Evolutionary conservation across 805 yeast genomes (phyloP).

Genomic region (Jamesozyma spencerorum): DNA sequence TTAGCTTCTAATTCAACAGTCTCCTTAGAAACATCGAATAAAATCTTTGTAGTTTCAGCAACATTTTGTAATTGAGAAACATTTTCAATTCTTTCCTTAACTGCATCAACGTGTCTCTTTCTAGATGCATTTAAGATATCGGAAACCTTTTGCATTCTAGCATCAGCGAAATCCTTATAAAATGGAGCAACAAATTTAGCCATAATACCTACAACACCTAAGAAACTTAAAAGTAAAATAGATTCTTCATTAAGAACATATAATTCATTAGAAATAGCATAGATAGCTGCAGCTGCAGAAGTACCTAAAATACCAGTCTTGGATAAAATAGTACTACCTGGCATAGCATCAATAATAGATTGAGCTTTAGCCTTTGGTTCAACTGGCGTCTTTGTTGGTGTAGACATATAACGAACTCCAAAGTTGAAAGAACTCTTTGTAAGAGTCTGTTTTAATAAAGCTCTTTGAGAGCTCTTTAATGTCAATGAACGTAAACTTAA

Average conservation of each 20-base stretch:
- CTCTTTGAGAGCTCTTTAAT: conserved; percentile 20
- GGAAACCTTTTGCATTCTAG: conserved; percentile 71
- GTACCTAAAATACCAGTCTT: conserved; percentile 96
- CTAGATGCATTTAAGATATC: conserved; percentile 81
- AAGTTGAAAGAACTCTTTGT: conserved; percentile 12
- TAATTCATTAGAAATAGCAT: conserved; percentile 88
- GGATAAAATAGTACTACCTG: conserved; percentile 79
- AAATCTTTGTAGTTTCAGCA: conserved; percentile 79
- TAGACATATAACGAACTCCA: conserved; percentile 54
- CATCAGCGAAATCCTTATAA: conserved; percentile 89
- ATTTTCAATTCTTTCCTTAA: conserved; percentile 79
- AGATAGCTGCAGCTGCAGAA: conserved; percentile 85
- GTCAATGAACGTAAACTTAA: conserved; percentile 28
- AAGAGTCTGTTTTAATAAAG: conserved; percentile 16
- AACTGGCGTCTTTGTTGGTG: conserved; percentile 57
- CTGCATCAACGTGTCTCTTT: conserved; percentile 84
- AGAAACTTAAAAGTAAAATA: conserved; percentile 70
- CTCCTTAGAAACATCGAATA: conserved; percentile 91
- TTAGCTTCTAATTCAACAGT: conserved; percentile 93
- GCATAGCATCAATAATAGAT: conserved; percentile 82
- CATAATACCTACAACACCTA: conserved; percentile 62
- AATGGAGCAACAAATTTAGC: conserved; percentile 89
- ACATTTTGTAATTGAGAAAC: conserved; percentile 88
- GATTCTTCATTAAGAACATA: conserved; percentile 93
- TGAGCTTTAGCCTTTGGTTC: conserved; percentile 90